Base-by-base conservation (phyloP, 371 early-diverging fungal genomes). In the Syncephalastrum monosporum region DNA sequence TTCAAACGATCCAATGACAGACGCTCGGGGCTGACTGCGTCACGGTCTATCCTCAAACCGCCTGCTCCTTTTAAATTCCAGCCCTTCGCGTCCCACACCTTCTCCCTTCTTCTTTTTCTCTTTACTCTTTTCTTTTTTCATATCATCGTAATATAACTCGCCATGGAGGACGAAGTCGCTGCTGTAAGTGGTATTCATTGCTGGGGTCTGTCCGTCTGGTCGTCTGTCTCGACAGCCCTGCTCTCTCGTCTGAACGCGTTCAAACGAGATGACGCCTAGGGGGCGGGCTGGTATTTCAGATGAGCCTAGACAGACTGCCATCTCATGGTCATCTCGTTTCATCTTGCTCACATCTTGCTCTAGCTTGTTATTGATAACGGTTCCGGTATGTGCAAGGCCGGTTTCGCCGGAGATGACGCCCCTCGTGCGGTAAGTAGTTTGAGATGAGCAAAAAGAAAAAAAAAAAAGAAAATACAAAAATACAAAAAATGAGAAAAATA, bases 351-450 rank as follows among this genome's bases (percentile, higher is more conserved):
- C 16, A 41, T 16, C 23, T 25, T 52, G 13, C 27, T 46, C 21
- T 68, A 79, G 79, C 67, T 79, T 52, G 80, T 97, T 72, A 93
- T 98, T 77, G 95, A 99, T 84, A 99, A 99, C 85, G 99, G 99
- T 72, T 98, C 99, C 79, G 99, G 99, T 80, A 97, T 99, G 96
- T 99, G 99, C 87, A 99, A 99, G 87, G 99, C 99, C 82, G 99
- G 99, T 74, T 99, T 99, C 78, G 99, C 99, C 77, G 99, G 99
- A 72, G 99, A 99, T 84, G 99, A 99, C 79, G 99, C 99, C 55
- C 99, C 99, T 60, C 93, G 98, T 77, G 96, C 97, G 67, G 99
- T 93, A 88, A 86, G 91, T 91, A 64, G 23, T n/a, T 29, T 42
- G 47, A n/a, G 53, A 29, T 55, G 42, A 19, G 17, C 43, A n/a